Base-by-base conservation (phyloP, 352 stramenopile genomes). In the Pythium dissotocum region DNA sequence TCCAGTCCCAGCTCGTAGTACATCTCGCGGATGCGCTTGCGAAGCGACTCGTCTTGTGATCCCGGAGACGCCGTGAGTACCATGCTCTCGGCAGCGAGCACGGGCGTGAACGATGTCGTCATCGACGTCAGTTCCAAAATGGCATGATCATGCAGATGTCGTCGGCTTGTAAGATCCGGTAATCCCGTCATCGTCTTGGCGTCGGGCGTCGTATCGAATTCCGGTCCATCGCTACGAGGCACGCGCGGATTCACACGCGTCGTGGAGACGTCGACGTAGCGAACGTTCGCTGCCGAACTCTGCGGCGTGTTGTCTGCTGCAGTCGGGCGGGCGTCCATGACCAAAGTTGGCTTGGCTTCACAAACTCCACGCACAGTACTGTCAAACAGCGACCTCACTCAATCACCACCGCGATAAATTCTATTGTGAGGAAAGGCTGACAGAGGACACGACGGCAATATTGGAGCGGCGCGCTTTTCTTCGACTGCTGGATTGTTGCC, bases 251-350 rank as follows among this genome's bases (percentile, higher is more conserved):
- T 46, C 6, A 33, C 26, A 8, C 58, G 58, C 58, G 36, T 60
- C 4, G 51, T 58, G 3, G 63, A 61, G 44, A 69, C 63, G 55
- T 53, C 53, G 54, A 69, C 35, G 26, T 69, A 69, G 12, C 46
- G 42, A 30, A 57, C 59, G 13, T 28, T 28, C 1, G 33, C 56
- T 0, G 44, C 54, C 6, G 63, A 42, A 35, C 63, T 69, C 13
- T 53, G 48, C 14, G 61, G 61, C 51, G 51, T 21, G 7, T 14
- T 42, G 10, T 30, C 44, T 14, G 44, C 18, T 24, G 6, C 10
- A 12, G 38, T 16, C 4, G 38, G 38, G 12, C 38, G 38, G 38
- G 38, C 7, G 38, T 44, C 38, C 38, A 44, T 44, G 38, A 18
- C 38, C 33, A n/a, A n/a, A n/a, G n/a, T n/a, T n/a, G n/a, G n/a